Conservation (phyloP, 345 rosid species). For the Salix purpurea region DNA sequence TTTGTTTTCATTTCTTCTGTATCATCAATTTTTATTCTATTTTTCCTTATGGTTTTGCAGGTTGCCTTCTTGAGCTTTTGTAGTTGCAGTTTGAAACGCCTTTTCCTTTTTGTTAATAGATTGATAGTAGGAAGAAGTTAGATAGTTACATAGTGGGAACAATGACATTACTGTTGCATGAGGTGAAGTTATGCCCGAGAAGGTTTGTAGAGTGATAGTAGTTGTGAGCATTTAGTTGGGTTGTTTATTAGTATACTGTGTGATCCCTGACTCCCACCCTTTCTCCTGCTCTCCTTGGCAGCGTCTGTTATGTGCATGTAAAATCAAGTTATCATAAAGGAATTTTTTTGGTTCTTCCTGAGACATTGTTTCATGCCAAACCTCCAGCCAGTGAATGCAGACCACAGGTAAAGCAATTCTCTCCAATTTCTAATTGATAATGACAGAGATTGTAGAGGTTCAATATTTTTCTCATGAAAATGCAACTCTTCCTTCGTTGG, state of each 20-base stretch:
- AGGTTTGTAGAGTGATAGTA: constrained; percentile 17
- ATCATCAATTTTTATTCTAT: neutral
- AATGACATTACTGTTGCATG: neutral
- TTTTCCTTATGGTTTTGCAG: constrained; percentile 11
- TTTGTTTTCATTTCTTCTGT: neutral
- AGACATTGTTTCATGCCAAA: neutral
- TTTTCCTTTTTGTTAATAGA: constrained; percentile 14
- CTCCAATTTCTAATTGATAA: too few relatives aligned
- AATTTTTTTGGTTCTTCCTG: too few relatives aligned
- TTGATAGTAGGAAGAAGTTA: constrained; percentile 20
- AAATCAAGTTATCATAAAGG: neutral
- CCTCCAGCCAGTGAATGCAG: too few relatives aligned
- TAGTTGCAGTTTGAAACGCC: neutral
- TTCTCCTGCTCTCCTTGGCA: constrained; percentile 5
- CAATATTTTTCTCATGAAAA: too few relatives aligned
- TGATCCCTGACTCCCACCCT: neutral
- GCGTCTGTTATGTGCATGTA: constrained; percentile 22
- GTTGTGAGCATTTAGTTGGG: neutral
- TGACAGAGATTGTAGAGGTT: too few relatives aligned
- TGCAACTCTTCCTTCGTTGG: too few relatives aligned
- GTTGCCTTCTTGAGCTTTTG: constrained; percentile 15
- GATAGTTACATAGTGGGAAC: constrained; percentile 10
- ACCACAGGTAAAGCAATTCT: too few relatives aligned
- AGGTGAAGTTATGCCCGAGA: neutral
- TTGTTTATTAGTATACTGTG: neutral